Conservation (phyloP, 1,139 yeast species). For the Kodamaea suecica region DNA sequence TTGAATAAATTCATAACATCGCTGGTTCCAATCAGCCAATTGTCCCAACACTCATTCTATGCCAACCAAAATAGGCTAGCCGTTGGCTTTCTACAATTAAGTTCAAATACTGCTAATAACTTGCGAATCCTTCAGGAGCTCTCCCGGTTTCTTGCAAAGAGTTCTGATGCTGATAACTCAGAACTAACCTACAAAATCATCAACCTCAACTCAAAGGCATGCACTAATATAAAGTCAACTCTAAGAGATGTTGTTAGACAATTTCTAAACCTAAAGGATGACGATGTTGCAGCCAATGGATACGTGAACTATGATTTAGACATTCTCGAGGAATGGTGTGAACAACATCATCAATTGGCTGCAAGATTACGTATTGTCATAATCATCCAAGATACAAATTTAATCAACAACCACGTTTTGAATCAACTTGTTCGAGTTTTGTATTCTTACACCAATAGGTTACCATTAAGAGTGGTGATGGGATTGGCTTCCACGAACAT, state of each 20-base stretch:
- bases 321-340: constrained; percentile 48
- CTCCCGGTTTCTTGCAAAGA: constrained; percentile 16
- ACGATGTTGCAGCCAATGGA: constrained; percentile 23
- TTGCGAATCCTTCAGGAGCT: constrained; percentile 46
- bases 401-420: constrained; percentile 51
- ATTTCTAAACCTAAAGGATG: constrained; percentile 18
- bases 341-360: constrained; percentile 10
- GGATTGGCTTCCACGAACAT: constrained; percentile 53
- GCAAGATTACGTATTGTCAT: constrained; percentile 32
- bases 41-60: not conserved
- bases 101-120: constrained; percentile 59
- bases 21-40: not conserved
- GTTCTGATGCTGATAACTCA: not conserved
- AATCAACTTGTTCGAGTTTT: constrained; percentile 49
- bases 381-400: constrained; percentile 63
- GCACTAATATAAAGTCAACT: constrained; percentile 40
- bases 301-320: constrained; percentile 52
- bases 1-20: constrained; percentile 28
- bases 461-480: constrained; percentile 48
- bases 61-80: constrained; percentile 23
- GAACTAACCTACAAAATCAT: constrained; percentile 25
- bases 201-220: constrained; percentile 39
- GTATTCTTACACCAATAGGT: constrained; percentile 32
- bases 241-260: constrained; percentile 39
- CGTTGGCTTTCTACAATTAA: constrained; percentile 48